Evolutionary conservation across 331 rosid genomes (phyloP), one percentile per base, ranked within the genome.

Genomic region (Saraca asoca): DNA sequence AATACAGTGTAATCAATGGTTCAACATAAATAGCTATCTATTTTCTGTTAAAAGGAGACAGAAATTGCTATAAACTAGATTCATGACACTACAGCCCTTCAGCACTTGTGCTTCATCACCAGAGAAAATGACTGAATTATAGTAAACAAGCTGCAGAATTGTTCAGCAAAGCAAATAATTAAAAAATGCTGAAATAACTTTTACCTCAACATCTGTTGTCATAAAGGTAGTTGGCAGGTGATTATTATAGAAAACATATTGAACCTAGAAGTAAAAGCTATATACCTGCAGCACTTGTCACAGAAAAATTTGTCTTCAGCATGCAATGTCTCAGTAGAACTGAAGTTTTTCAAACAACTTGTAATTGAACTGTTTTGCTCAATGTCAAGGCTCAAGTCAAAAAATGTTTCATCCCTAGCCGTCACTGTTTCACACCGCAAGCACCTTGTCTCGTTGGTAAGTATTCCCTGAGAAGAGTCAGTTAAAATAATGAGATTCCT

Each of bases 291-390:
- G 82, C 99, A 94, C 82, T 94, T 94, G 83, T 94, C 99, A 41
- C 99, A 94, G 81, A 94, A 94, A 58, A 94, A 94, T 49, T 94
- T 94, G 88, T 94, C 99, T 79, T 94, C 97, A 0, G 99, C 99
- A 63, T 94, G 88, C 85, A 94, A 67, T 5, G 95, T 94, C 80
- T 94, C 99, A 1, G 99, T 94, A 51, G 99, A 94, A 73, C 99
- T 94, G 88, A 94, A 94, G 84, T 94, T 94, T 85, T 88, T 94
- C 90, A 94, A 81, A 59, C 99, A 94, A 85, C 99, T 88, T 62
- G 99, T 94, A 76, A 94, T 88, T 64, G 99, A 94, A 79, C 97
- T 94, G 83, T 94, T 94, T 72, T 90, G 99, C 69, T 94, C 99
- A 76, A 94, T 94, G 75, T 94, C 99, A 58, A 94, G 97, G 87